Conservation (phyloP, 805 yeast genomes). For the Candida sithepensis region DNA sequence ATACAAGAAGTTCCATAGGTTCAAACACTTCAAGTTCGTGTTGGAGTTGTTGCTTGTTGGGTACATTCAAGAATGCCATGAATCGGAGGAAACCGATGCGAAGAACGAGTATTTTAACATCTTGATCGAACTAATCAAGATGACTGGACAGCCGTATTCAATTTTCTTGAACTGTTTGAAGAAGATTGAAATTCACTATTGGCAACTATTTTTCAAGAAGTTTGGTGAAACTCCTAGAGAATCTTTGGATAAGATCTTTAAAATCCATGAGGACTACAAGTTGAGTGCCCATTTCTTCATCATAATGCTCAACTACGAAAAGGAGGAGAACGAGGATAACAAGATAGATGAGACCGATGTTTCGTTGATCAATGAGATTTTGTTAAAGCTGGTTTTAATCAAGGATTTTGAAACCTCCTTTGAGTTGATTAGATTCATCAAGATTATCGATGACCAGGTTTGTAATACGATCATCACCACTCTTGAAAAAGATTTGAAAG, state of each 20-base stretch:
- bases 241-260: slow-evolving; percentile 38
- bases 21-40: slow-evolving; percentile 44
- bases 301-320: slow-evolving; percentile 48
- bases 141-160: slow-evolving; percentile 29
- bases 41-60: slow-evolving; percentile 46
- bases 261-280: slow-evolving; percentile 37
- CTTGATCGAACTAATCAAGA: slow-evolving; percentile 29
- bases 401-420: slow-evolving; percentile 52
- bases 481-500: slow-evolving; percentile 14
- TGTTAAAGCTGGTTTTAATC: slow-evolving; percentile 37
- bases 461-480: slow-evolving; percentile 35
- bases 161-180: slow-evolving; percentile 51
- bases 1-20: slow-evolving; percentile 35
- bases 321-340: slow-evolving; percentile 28
- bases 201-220: slow-evolving; percentile 45
- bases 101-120: slow-evolving; percentile 26
- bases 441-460: slow-evolving; percentile 38
- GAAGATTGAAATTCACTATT: slow-evolving; percentile 49
- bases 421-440: slow-evolving; percentile 51
- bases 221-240: slow-evolving; percentile 42
- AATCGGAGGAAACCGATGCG: slow-evolving; percentile 29
- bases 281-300: slow-evolving; percentile 50
- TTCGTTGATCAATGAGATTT: slow-evolving; percentile 38
- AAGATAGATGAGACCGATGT: slow-evolving; percentile 32
- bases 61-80: slow-evolving; percentile 28